Evolutionary conservation across 345 rosid genomes (phyloP).

Genomic region (Boechera divaricarpa): DNA sequence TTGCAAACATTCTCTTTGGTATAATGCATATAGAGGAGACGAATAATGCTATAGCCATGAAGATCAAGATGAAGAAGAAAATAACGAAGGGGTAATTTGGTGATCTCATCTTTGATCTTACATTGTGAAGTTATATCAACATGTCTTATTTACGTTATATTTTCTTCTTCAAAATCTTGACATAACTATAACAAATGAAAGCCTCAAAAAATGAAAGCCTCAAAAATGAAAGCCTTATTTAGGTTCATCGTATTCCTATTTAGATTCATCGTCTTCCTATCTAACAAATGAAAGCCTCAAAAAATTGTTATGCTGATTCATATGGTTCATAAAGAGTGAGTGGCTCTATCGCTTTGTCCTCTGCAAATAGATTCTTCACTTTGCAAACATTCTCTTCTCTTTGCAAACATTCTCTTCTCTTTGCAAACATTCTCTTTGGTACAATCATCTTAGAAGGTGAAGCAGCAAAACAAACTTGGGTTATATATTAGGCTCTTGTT

Average conservation of each 20-base stretch:
- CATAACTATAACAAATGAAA: too few species aligned
- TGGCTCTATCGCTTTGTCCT: not conserved
- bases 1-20: not conserved
- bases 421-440: not conserved
- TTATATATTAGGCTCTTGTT: constrained; percentile 10
- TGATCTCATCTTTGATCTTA: not conserved
- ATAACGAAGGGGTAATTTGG: not conserved
- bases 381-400: not conserved
- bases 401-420: not conserved
- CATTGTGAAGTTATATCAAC: not conserved
- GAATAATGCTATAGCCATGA: not conserved
- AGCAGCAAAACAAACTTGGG: constrained; percentile 7
- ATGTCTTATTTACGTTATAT: too few species aligned
- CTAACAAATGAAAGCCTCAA: too few species aligned
- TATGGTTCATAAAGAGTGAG: not conserved
- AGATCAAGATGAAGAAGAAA: not conserved
- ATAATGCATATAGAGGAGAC: too few species aligned
- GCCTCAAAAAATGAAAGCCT: too few species aligned
- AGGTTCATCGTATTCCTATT: too few species aligned
- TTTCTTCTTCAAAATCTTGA: too few species aligned
- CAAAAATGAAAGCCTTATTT: too few species aligned
- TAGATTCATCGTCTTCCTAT: too few species aligned
- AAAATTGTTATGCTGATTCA: too few species aligned
- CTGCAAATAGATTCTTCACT: constrained; percentile 6
- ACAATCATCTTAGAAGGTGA: constrained; percentile 15